A percentile compares a stretch with the other conserved stretches of the same genome.
These are phyloP conservation scores for Mycena polygramma DNA, from an alignment of 768 basidiomycete genomes.

Conservation along the genomic window DNA sequence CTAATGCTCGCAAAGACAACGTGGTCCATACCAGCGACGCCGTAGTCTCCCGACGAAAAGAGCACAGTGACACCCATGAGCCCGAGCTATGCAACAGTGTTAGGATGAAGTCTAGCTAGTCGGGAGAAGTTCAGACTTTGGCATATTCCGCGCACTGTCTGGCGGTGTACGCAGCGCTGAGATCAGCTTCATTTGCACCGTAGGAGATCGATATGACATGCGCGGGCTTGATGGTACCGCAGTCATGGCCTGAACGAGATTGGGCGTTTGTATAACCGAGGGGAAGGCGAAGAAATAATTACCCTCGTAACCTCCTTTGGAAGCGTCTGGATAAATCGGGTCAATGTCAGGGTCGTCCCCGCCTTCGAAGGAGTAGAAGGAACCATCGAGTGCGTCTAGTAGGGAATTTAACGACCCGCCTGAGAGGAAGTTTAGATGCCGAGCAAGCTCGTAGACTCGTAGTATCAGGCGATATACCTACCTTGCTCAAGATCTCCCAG, in stretches of 20 bases:
- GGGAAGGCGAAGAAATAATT: constrained; percentile 5
- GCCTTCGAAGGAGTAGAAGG: constrained; percentile 59
- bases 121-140: constrained; percentile 6
- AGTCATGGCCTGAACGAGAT: constrained; percentile 41
- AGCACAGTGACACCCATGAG: constrained; percentile 70
- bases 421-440: constrained; percentile 32
- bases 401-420: constrained; percentile 63
- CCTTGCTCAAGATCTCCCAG: constrained; percentile 59
- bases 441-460: neutral
- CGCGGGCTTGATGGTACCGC: constrained; percentile 57
- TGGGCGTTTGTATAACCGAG: neutral
- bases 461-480: constrained; percentile 23
- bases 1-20: neutral
- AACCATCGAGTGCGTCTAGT: constrained; percentile 60
- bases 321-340: constrained; percentile 49
- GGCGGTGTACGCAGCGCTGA: constrained; percentile 54
- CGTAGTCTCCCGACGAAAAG: constrained; percentile 72
- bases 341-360: constrained; percentile 56
- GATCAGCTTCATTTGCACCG: constrained; percentile 56
- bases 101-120: neutral
- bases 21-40: constrained; percentile 56
- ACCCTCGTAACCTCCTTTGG: constrained; percentile 50
- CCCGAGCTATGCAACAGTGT: constrained; percentile 55
- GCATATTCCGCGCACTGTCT: constrained; percentile 60
- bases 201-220: constrained; percentile 61